Percentiles rank a stretch among this genome's conserved stretches.
These are phyloP conservation scores for Camellia granthamiana DNA, from an alignment of 148 eudicot species.

Conservation along the genomic window DNA sequence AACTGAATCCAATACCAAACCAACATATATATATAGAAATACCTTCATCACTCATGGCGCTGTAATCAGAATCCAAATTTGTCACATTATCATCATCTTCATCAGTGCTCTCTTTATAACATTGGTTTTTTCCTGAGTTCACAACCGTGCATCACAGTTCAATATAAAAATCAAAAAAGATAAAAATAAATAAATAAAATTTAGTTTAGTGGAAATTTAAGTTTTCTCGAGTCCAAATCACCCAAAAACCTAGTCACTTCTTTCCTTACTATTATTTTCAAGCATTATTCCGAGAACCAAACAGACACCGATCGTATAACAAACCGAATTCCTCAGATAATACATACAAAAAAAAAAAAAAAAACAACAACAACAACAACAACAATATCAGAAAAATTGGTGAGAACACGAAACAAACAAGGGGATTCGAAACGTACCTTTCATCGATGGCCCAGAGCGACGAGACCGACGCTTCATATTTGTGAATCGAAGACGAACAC, in stretches of 20 bases:
- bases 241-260: no score
- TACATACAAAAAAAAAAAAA: background rate
- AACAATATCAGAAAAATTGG: background rate
- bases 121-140: constrained; percentile 10
- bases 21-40: background rate
- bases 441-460: constrained; percentile 15
- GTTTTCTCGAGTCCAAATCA: background rate
- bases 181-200: background rate
- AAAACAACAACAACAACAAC: no score
- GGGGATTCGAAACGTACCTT: constrained; percentile 12
- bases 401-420: background rate
- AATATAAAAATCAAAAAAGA: background rate
- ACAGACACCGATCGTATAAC: background rate
- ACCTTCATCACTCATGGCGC: constrained; percentile 6
- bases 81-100: constrained; percentile 15
- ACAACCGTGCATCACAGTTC: background rate
- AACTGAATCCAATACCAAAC: background rate
- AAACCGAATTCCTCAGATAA: background rate
- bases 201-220: no score
- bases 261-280: background rate
- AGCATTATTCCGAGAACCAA: background rate
- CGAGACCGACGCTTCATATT: constrained; percentile 24
- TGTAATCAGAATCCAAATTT: background rate
- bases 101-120: background rate
- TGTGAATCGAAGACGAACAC: background rate